These are phyloP conservation scores for Mycena indigotica DNA, from an alignment of 768 basidiomycete species.

Conservation along the genomic window DNA sequence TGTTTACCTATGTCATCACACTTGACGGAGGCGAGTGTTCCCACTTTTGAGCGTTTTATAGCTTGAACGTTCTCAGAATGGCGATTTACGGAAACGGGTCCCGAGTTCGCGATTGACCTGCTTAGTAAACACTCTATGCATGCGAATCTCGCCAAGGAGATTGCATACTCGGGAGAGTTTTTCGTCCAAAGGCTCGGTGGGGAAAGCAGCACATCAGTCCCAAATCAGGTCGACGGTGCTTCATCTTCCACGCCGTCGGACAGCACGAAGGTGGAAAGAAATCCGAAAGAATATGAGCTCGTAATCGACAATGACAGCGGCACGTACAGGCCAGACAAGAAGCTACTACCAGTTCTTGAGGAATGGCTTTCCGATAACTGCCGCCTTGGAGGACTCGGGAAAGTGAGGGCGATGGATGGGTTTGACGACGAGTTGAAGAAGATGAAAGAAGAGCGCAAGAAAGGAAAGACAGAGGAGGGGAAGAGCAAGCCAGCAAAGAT, in stretches of 20 bases:
- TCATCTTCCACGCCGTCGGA: not conserved
- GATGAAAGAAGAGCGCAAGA: constrained; percentile 15
- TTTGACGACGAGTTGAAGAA: constrained; percentile 35
- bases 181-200: constrained; percentile 32
- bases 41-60: not conserved
- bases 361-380: constrained; percentile 34
- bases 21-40: constrained; percentile 33
- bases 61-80: constrained; percentile 25
- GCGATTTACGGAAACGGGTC: constrained; percentile 50
- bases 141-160: constrained; percentile 43
- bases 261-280: constrained; percentile 6
- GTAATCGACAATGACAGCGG: constrained; percentile 52
- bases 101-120: constrained; percentile 44
- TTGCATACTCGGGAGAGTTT: constrained; percentile 48
- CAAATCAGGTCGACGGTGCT: not conserved
- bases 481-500: constrained; percentile 2
- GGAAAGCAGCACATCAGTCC: constrained; percentile 6
- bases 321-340: constrained; percentile 45
- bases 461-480: constrained; percentile 36
- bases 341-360: constrained; percentile 40
- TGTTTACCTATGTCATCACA: constrained; percentile 50
- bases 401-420: constrained; percentile 38
- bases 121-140: constrained; percentile 52
- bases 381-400: constrained; percentile 41
- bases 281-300: constrained; percentile 43